Evolutionary conservation across 805 yeast species (phyloP).

Genomic region (Candida boidinii): DNA sequence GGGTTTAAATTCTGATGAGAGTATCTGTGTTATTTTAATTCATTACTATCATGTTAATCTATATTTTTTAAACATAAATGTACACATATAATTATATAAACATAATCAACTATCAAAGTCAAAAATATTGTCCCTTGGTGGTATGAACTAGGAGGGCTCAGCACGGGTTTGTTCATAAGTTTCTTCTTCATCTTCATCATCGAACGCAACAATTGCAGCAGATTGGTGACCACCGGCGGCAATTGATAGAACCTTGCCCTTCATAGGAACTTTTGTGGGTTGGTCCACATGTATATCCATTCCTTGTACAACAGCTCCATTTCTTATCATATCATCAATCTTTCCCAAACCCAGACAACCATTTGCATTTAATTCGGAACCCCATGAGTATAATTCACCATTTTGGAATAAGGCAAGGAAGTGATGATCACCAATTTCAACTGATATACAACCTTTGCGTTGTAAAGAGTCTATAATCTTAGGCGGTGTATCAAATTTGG

Average conservation of each 20-base stretch:
- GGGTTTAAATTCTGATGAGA: too few relatives aligned
- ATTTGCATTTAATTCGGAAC: conserved; percentile 48
- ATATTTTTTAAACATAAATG: too few relatives aligned
- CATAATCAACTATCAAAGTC: too few relatives aligned
- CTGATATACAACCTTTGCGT: conserved; percentile 38
- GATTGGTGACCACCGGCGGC: conserved; percentile 82
- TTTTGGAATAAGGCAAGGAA: conserved; percentile 47
- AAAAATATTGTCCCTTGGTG: too few relatives aligned
- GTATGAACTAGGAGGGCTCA: too few relatives aligned
- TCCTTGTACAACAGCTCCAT: too few relatives aligned
- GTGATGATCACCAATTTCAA: conserved; percentile 70
- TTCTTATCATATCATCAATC: conserved; percentile 5
- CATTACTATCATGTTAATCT: too few relatives aligned
- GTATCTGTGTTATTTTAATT: too few relatives aligned
- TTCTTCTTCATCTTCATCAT: too few relatives aligned
- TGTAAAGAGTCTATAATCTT: conserved; percentile 32
- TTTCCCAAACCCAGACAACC: conserved; percentile 68
- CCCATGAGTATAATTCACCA: conserved; percentile 62
- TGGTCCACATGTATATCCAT: conserved; percentile 22
- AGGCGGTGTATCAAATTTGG: conserved; percentile 19
- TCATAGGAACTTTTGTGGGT: conserved; percentile 33
- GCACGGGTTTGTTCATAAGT: too few relatives aligned
- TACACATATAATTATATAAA: too few relatives aligned
- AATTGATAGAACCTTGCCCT: conserved; percentile 46
- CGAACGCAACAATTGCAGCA: too few relatives aligned